Base-by-base conservation (phyloP, 495 filamentous ascomycete species). In the Lepidopterella palustris region DNA sequence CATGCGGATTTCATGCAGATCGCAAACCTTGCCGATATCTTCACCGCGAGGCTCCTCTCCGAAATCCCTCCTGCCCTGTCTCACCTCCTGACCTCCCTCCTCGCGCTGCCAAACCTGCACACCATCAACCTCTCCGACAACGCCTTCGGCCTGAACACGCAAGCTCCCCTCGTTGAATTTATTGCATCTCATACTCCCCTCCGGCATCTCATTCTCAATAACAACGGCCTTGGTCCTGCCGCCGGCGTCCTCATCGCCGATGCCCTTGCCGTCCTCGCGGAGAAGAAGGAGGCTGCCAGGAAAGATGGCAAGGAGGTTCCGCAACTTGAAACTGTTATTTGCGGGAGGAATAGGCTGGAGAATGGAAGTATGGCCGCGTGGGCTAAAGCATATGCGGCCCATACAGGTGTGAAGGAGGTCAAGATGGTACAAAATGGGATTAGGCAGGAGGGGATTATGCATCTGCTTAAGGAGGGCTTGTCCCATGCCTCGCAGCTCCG, bases 381-480 rank as follows among this genome's bases (percentile, higher is more conserved):
- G 95, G 89, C 92, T 29, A 85, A 84, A 67, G 81, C 88, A 0
- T 96, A 89, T 68, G 81, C 82, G 64, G 86, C 89, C 55, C 89
- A 97, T 72, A 84, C 81, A 26, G 76, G 76, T 15, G 78, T 97
- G 28, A 87, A 85, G 72, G 84, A 84, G 52, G 83, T 98, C 55
- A 95, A 92, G 81, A 97, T 98, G 93, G 90, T 93, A 32, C 93
- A 97, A 73, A 97, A 98, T 72, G 93, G 95, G 49, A 98, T 98
- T 61, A 82, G 93, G 29, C 89, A 92, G 69, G 90, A 97, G 74
- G 93, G 93, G 59, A 90, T 96, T 66, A 82, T 83, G 53, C 76
- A 82, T 61, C 74, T 98, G 48, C 69, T 98, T 50, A 82, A 80
- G 59, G 78, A 90, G 48, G 93, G 93, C 60, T 78, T 98, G 40